phyloP scores from a whole-genome alignment of 495 filamentous ascomycete genomes.

The Penicillium atrosanguineum region DNA sequence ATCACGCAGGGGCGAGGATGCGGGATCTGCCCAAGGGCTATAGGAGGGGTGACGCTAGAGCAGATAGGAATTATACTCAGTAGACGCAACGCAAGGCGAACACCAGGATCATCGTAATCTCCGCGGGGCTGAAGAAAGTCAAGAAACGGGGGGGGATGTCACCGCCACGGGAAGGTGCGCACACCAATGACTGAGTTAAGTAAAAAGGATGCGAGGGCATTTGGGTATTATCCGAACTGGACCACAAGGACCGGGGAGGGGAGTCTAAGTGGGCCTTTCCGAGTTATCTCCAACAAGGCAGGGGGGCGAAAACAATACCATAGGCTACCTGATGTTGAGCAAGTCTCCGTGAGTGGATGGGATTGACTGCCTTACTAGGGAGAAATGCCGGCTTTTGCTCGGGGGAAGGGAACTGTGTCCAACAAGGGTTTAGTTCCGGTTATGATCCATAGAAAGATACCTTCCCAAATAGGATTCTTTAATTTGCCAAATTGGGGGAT shows the following conservation, averaged over 20 bases:
- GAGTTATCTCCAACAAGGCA: not conserved
- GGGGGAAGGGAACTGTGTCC: slow-evolving; percentile 1
- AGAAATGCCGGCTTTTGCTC: slow-evolving; percentile 3
- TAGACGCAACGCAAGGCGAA: slow-evolving; percentile 13
- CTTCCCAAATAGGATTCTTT: not conserved
- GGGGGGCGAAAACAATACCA: not conserved
- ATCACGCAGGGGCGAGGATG: slow-evolving; percentile 4
- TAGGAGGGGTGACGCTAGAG: slow-evolving; percentile 7
- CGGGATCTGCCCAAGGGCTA: not conserved
- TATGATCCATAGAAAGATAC: not conserved
- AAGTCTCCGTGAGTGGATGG: slow-evolving; percentile 1
- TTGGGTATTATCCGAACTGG: slow-evolving; percentile 8
- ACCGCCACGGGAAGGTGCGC: not conserved
- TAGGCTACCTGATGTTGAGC: not conserved
- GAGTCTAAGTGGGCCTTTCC: not conserved
- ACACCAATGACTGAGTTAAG: slow-evolving; percentile 6
- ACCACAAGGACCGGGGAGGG: not conserved
- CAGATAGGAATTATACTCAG: slow-evolving; percentile 8
- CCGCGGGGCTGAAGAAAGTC: not conserved
- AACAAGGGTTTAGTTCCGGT: not conserved
- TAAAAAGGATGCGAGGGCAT: slow-evolving; percentile 3
- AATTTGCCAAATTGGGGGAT: not conserved
- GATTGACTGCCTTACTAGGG: not conserved
- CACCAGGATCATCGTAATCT: slow-evolving; percentile 1
- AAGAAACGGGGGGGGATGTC: not conserved